Evolutionary conservation across 345 rosid genomes (phyloP), one percentile per base, ranked within the genome.

Genomic region (Aquilaria sinensis): DNA sequence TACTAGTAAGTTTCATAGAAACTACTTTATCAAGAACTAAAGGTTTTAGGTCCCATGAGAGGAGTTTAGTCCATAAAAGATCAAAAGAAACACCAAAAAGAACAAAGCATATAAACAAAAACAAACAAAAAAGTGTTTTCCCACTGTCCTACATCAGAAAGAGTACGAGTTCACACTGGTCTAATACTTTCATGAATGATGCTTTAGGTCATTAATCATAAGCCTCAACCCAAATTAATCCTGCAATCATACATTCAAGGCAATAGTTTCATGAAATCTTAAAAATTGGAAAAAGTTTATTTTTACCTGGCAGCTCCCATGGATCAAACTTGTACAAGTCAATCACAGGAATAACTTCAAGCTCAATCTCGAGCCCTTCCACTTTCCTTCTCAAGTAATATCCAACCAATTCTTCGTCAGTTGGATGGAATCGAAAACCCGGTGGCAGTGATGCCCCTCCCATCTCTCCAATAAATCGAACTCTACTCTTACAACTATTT

Each of bases 261-360:
- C 43, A 37, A 37, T 37, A 37, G 5, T 37, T 37, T 37, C 43
- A 37, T 4, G 43, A 37, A 37, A 37, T 5, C 5, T 3, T 4
- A 5, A 37, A 37, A 37, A 5, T 37, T 37, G 64, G 48, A 47
- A 16, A 23, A 23, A 23, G 23, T 23, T 23, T 23, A 23, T 23
- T 23, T 1, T 58, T 78, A 88, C 96, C 92, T 79, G 96, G 96
- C 63, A 90, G 75, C 64, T 93, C 97, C 97, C 97, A 93, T 9
- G 96, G 96, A 78, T 93, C 97, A 65, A 86, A 93, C 74, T 87
- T 90, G 88, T 88, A 88, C 72, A 93, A 73, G 70, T 93, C 92
- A 50, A 83, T 69, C 23, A 81, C 81, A 10, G 92, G 96, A 65
- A 90, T 84, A 2, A 93, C 90, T 68, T 90, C 92, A 9, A 93